These are phyloP conservation scores for Coniochaeta pulveracea DNA, from an alignment of 2,329 filamentous ascomycete species.

Conservation along the genomic window DNA sequence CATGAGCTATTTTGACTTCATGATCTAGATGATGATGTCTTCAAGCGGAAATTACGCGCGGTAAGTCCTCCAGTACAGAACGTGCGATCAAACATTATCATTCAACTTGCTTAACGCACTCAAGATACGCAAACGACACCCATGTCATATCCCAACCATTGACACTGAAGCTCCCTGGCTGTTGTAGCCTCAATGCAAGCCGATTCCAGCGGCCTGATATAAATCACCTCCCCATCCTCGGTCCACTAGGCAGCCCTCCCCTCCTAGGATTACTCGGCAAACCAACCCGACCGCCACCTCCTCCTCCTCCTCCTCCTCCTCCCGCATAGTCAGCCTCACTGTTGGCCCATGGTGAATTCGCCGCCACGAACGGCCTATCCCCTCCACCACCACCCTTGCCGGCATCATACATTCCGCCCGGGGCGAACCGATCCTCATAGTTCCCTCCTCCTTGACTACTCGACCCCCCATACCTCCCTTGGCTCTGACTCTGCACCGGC, in stretches of 20 bases:
- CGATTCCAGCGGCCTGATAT: too few species aligned
- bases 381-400: conserved; percentile 15
- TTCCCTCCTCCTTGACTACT: conserved; percentile 17
- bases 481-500: conserved; percentile 14
- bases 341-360: conserved; percentile 35
- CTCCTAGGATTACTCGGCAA: conserved; percentile 34
- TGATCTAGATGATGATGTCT: too few species aligned
- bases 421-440: conserved; percentile 35
- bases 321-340: conserved; percentile 27
- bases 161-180: too few species aligned
- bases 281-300: conserved; percentile 23
- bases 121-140: too few species aligned
- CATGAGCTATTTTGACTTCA: too few species aligned
- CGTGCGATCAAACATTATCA: too few species aligned
- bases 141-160: too few species aligned
- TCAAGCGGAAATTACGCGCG: too few species aligned
- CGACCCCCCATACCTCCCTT: conserved; percentile 12
- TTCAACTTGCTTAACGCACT: too few species aligned
- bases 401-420: conserved; percentile 30
- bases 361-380: conserved; percentile 29
- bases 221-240: conserved; percentile 28
- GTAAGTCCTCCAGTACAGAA: too few species aligned
- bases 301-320: conserved; percentile 19
- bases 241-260: conserved; percentile 21
- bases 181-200: too few species aligned